Base-by-base conservation (phyloP, 202 grass and related monocot genomes). In the Elaeis oleifera region DNA sequence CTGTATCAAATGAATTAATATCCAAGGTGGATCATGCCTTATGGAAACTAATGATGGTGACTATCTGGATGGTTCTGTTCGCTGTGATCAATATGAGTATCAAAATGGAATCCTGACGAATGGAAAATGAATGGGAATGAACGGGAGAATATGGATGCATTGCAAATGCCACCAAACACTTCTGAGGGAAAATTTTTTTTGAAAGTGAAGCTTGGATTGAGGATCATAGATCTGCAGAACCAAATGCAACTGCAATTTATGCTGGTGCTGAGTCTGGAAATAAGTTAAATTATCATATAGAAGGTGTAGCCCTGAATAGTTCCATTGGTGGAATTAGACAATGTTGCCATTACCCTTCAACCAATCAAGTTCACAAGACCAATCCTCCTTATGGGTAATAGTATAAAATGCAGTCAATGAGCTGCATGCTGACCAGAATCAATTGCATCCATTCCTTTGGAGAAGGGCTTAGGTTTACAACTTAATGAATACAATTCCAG, bases 131-230 rank as follows among this genome's bases (percentile, higher is more conserved):
- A 49, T 63, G 59, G 15, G 50, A 19, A 51, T 76, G 75, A 82
- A 61, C 59, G 5, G 4, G 54, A 61, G 19, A 57, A 56, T 56
- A 54, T 36, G 15, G 59, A 31, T 76, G 14, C 36, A 28, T 24
- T 8, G 36, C n/a, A 23, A 61, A 17, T 54, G 49, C 44, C 53
- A 70, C 48, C 71, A 70, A 36, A 13, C 52, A 56, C 71, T 50
- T 25, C 25, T 55, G 5, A 20, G 36, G 26, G 68, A 77, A 69
- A 52, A 65, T 61, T 2, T 23, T 23, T 49, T 54, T 73, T 51
- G n/a, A 29, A 51, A 23, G 31, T 60, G 72, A 74, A 16, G 19
- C 54, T 76, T 74, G 77, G 55, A 64, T 32, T 54, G 25, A 85
- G 56, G 20, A 55, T 29, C 28, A 65, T 17, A 24, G 31, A 14